Conservation (phyloP, 148 eudicot species). For the Tetragonia tetragonoides region DNA sequence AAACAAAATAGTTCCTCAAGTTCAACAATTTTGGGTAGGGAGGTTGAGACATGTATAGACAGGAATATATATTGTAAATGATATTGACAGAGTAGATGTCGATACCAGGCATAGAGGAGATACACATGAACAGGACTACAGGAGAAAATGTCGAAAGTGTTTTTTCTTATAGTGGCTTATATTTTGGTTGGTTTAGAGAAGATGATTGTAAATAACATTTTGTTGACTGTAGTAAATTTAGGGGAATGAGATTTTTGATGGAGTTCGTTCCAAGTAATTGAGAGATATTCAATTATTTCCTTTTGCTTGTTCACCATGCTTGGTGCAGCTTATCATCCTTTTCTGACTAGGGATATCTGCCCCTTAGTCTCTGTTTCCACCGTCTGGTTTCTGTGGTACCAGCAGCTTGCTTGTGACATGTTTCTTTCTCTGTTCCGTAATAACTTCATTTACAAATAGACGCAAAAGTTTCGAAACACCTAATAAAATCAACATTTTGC, state of each 20-base stretch:
- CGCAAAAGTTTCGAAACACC: too few relatives aligned
- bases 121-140: constrained; percentile 7
- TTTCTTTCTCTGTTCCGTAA: too few relatives aligned
- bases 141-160: background rate
- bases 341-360: too few relatives aligned
- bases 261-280: too few relatives aligned
- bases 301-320: too few relatives aligned
- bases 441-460: too few relatives aligned
- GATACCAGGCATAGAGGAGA: background rate
- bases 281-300: too few relatives aligned
- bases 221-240: background rate
- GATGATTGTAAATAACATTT: constrained; percentile 6
- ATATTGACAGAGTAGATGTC: constrained; percentile 19
- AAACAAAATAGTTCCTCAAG: background rate
- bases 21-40: constrained; percentile 6
- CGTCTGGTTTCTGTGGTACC: too few relatives aligned
- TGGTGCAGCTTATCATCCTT: too few relatives aligned
- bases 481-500: too few relatives aligned
- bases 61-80: constrained; percentile 17
- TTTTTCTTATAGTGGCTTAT: background rate
- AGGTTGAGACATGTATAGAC: constrained; percentile 18
- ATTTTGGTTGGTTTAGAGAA: constrained; percentile 10
- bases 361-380: too few relatives aligned
- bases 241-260: background rate
- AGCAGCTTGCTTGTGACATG: too few relatives aligned